Base-by-base conservation (phyloP, 2,329 filamentous ascomycete species). In the Botrytis elliptica region DNA sequence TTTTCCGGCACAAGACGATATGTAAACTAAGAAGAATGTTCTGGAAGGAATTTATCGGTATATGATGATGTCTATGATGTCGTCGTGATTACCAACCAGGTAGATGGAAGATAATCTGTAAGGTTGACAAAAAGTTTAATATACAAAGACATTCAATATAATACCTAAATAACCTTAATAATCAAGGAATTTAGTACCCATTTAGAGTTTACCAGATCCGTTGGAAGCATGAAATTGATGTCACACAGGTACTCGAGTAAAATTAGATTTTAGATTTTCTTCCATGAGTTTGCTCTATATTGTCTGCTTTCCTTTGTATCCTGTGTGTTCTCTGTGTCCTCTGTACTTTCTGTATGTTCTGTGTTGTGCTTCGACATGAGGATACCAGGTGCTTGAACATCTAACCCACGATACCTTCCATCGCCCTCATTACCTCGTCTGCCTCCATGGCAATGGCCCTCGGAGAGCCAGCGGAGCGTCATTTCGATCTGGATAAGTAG, bases 341-440 rank as follows among this genome's bases (percentile, higher is more conserved):
- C 8, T 10, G 1, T 14, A 1, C 12, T 12, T 9, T n/a, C 25
- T 25, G 22, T 1, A 2, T 2, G 4, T n/a, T 55, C 46, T n/a
- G 25, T 16, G 1, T 14, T 55, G 25, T 29, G 22, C 46, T 55
- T 55, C 22, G 49, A 52, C 9, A 25, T 14, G 49, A n/a, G 1
- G 14, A 52, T n/a, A n/a, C 22, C 5, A n/a, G 10, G 25, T 20
- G 4, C 16, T 22, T 52, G 22, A 52, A 22, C 20, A 49, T 52
- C 25, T 52, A 14, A n/a, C 10, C 49, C 5, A 14, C 49, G 49
- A 52, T 12, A 52, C 22, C 6, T 22, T 49, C 6, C 5, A 46
- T 22, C 8, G 2, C 46, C 7, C 46, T 49, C 25, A 25, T 12
- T 3, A 52, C n/a, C 12, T 55, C 8, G 25, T 55, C 52, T 55